Base-by-base conservation (phyloP, 768 basidiomycete genomes). In the Filobasidium wieringae region DNA sequence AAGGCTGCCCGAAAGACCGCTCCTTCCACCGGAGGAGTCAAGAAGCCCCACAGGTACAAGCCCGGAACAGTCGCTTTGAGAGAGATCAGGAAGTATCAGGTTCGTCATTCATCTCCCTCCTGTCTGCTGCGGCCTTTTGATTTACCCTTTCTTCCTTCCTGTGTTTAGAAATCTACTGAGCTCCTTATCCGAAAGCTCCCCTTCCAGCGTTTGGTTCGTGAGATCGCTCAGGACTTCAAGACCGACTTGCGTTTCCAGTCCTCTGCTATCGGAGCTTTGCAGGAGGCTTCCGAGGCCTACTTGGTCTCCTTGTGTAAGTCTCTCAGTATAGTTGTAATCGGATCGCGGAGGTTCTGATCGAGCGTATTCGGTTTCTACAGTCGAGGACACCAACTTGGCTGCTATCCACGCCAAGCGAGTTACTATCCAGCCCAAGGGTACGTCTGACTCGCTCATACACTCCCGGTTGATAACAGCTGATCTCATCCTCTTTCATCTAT, bases 151-250 rank as follows among this genome's bases (percentile, higher is more conserved):
- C 49, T 22, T 29, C 8, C 14, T 12, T 8, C 27, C 33, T 24
- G 9, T n/a, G n/a, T n/a, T 4, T 26, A 47, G 60, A 78, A 78
- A 70, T 78, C 77, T 52, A 79, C 78, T 63, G 78, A 79, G 68
- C 76, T 79, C 63, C 71, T 79, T 62, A 79, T 79, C 74, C 70
- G 78, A 62, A 79, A 79, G 72, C 72, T 83, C 59, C 63, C 65
- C 65, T 85, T 85, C 79, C 82, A 85, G 71, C 79, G 84, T 59
- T 78, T 86, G 60, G 84, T 86, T 60, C 82, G 84, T 75, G 84
- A 86, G 72, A 87, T 86, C 65, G 84, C 84, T 50, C 85, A 86
- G 76, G 85, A 87, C 75, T 84, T 85, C 80, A 86, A 86, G 83
- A 85, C 84, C 63, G 84, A 86, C 68, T 80, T 87, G 57, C 82